Evolutionary conservation across 1,284 basidiomycete genomes (phyloP), one percentile per base, ranked within the genome.

Genomic region (Fomitopsis schrenkii): DNA sequence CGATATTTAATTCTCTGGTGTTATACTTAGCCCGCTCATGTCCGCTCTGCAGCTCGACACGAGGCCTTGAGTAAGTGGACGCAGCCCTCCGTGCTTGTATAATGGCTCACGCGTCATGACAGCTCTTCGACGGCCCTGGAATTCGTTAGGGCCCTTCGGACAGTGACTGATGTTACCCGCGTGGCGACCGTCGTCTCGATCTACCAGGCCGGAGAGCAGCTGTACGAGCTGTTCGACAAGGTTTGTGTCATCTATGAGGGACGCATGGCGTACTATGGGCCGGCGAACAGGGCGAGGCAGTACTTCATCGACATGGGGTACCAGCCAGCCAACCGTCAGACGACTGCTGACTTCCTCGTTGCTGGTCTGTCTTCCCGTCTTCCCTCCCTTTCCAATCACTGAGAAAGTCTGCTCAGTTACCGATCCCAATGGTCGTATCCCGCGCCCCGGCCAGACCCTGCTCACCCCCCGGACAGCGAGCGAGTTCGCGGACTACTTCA

Each of bases 271-370:
- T 88, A 81, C 76, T 88, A 81, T 67, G 86, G 86, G 1, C 78
- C 76, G 4, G 78, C 81, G 9, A 65, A 68, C 22, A 74, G 76
- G 19, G 87, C 86, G 12, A 77, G 82, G 64, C 67, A 77, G 62
- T 88, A 85, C 73, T 87, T 86, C 68, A 71, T 81, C 63, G 75
- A 82, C 58, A 80, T 88, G 72, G 87, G 87, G 4, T 90, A 81
- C 71, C 72, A 80, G 57, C 77, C 77, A 1, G 74, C 76, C 38
- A 71, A 77, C 59, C 75, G 83, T 19, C 83, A 85, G 69, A 85
- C 83, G 0, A 81, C 80, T 2, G 79, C 82, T 30, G 83, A 85
- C 71, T 88, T 86, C 75, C 76, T 87, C 36, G 77, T 78, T 30
- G 70, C 75, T 22, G 72, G 72, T 72, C 19, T 5, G 72, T 62